Conservation (phyloP, 2,329 filamentous ascomycete genomes). For the Neurospora sp. region DNA sequence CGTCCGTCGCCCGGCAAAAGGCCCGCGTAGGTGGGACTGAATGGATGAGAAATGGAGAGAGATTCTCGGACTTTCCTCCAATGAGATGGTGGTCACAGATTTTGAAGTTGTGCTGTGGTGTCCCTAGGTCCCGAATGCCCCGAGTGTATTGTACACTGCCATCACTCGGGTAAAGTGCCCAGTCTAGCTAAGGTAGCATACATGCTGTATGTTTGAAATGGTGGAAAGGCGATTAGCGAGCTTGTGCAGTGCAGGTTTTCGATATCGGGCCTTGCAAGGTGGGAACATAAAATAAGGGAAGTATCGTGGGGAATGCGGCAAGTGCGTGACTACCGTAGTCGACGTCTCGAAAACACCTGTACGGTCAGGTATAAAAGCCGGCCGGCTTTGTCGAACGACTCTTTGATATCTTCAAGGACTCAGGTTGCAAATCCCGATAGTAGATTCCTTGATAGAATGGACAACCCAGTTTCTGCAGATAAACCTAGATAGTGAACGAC, state of each 20-base stretch:
- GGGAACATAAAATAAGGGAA: neutral
- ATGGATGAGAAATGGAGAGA: neutral
- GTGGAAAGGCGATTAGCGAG: neutral
- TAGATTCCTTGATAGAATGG: neutral
- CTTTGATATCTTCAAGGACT: neutral
- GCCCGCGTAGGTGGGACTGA: neutral
- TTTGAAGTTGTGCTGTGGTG: neutral
- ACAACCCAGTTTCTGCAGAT: neutral
- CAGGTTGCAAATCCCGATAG: neutral
- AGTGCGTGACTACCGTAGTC: neutral
- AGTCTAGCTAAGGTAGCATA: too few species aligned
- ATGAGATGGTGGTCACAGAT: neutral
- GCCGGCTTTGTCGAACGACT: neutral
- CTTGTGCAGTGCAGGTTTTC: neutral
- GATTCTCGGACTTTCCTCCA: neutral
- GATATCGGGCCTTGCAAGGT: neutral
- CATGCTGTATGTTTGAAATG: neutral
- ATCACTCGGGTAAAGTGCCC: neutral
- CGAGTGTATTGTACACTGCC: neutral
- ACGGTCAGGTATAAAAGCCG: neutral
- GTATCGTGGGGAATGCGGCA: neutral
- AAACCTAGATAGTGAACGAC: neutral
- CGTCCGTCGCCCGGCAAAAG: neutral
- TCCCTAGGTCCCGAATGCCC: neutral
- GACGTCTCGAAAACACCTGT: neutral